Percentiles rank a stretch among this genome's conserved stretches.
Conservation (phyloP, 139 green algal genomes). For the Chlamydomonas sp. region DNA sequence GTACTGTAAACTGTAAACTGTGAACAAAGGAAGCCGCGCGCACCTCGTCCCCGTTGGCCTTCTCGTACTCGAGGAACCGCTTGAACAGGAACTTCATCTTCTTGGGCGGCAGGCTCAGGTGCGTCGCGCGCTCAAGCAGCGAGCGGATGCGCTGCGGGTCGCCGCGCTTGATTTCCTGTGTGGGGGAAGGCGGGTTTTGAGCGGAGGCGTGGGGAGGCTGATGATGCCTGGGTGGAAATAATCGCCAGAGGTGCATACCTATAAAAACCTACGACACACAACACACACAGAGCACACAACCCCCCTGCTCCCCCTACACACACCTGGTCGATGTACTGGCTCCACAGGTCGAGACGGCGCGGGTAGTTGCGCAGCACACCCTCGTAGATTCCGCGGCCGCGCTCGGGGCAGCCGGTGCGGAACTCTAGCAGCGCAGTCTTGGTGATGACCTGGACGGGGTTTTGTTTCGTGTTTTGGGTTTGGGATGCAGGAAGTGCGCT, state of each 20-base stretch:
- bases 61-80: conserved; percentile 87
- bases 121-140: conserved; percentile 83
- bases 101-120: conserved; percentile 74
- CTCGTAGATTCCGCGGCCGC: conserved; percentile 80
- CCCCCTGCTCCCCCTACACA: neutral
- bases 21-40: too few species aligned
- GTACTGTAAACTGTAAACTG: too few species aligned
- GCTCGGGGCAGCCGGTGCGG: conserved; percentile 52
- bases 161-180: conserved; percentile 61
- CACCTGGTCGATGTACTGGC: conserved; percentile 90
- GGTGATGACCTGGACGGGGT: conserved; percentile 51
- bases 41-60: conserved; percentile 62
- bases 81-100: conserved; percentile 93
- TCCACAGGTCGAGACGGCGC: conserved; percentile 91
- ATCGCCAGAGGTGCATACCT: neutral
- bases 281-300: too few species aligned
- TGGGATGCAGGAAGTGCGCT: too few species aligned
- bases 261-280: neutral
- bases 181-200: neutral
- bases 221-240: neutral
- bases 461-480: too few species aligned
- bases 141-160: conserved; percentile 55
- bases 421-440: conserved; percentile 83
- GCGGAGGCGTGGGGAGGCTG: neutral
- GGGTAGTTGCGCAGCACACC: conserved; percentile 86